Base-by-base conservation (phyloP, 2,329 filamentous ascomycete genomes). In the Calonectria fujianensis region DNA sequence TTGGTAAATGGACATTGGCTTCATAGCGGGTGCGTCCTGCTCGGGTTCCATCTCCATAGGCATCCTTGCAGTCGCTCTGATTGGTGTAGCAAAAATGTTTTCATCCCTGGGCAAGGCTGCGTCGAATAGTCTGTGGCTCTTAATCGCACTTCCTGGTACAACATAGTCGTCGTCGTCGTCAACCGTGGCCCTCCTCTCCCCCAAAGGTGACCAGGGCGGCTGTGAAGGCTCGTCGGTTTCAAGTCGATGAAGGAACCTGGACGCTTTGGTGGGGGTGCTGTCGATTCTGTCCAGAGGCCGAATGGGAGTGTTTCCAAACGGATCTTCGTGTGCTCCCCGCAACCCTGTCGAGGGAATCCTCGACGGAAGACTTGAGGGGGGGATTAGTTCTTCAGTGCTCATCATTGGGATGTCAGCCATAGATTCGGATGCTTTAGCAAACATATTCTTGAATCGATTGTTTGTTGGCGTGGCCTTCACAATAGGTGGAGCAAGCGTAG, bases 401-500 rank as follows among this genome's bases (percentile, higher is more conserved):
- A 78, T 76, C 24, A 81, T 35, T 13, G 77, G 75, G 4, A 77
- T 72, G 9, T 80, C 81, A 2, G 69, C 74, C 48, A 76, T 41
- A 18, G 74, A 76, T 39, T 82, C 80, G 37, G 78, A 63, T 61
- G 85, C 81, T 50, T 78, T 72, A 52, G 85, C 83, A 74, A 90
- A 83, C 2, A 87, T 87, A 76, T 92, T 88, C 71, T 84, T 89
- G 84, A 90, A 91, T 10, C 91, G 88, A 63, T 87, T 87, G 75
- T 88, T 90, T 37, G 87, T 86, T 1, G 91, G 91, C 0, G 91
- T 92, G 6, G 90, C 91, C 81, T 92, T 91, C 68, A 92, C 87
- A 29, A 91, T 82, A 18, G 84, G 83, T 11, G 86, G 83, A 35
- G 83, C 83, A 8, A 81, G 80, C 18, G 82, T 81, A 71, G 83